Evolutionary conservation across 1,284 basidiomycete species (phyloP), one percentile per base, ranked within the genome.

Genomic region (Sutorius eximius): DNA sequence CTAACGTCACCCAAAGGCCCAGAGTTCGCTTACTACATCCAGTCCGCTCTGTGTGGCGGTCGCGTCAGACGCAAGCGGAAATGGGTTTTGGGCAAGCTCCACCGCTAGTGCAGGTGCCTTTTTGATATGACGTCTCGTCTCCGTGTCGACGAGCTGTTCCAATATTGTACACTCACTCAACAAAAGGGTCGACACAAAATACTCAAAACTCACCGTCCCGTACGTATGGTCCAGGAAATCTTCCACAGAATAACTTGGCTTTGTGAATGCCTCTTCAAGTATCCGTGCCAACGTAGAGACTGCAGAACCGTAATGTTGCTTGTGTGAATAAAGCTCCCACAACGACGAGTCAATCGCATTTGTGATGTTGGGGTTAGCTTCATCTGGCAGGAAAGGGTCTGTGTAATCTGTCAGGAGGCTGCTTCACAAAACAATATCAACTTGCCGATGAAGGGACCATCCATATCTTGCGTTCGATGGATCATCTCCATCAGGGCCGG

Each of bases 141-240:
- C 96, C 1, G 90, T 91, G 49, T 95, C 92, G 61, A 97, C 91
- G 33, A 98, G 78, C 91, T 95, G 66, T 51, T 47, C 40, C 46
- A 24, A 54, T 52, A 40, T 34, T 45, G 38, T 13, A 44, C 52
- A 20, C 44, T 43, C 49, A 40, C 8, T 60, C 46, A 54, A 52
- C 48, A 36, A 51, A 53, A 54, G 38, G 24, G 6, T n/a, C 3
- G n/a, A 43, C 34, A 45, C 11, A n/a, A 38, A 11, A 49, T 36
- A 34, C 11, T 29, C 22, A n/a, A 36, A 13, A 79, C 91, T 63
- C 62, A 96, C 93, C 49, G 93, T 98, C 15, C 79, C 82, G 67
- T 98, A 99, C 0, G 93, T 93, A 70, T 98, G 94, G 73, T 99
- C 97, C 66, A 98, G 73, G 71, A 99, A 99, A 71, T 99, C 97